These are phyloP conservation scores for Fusarium irregulare DNA, from an alignment of 2,329 filamentous ascomycete species.

Conservation along the genomic window DNA sequence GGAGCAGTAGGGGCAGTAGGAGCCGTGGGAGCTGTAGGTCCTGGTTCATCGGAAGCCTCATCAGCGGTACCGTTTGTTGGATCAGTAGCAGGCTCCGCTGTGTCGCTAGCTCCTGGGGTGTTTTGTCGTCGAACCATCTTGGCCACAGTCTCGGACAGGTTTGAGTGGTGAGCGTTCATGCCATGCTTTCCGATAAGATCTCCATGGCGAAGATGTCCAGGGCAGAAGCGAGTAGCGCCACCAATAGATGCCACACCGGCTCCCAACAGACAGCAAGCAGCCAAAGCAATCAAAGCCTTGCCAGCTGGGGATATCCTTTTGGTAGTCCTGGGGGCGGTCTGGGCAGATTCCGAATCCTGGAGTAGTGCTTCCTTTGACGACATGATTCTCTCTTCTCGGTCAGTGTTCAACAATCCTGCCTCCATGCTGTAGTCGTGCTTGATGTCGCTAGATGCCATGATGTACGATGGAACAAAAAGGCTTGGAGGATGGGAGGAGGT, in stretches of 20 bases:
- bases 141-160: constrained; percentile 59
- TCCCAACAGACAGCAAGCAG: constrained; percentile 42
- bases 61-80: constrained; percentile 8
- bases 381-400: constrained; percentile 47
- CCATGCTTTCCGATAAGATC: constrained; percentile 37
- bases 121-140: constrained; percentile 72
- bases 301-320: constrained; percentile 39
- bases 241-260: constrained; percentile 42
- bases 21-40: constrained; percentile 9
- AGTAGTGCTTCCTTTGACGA: constrained; percentile 43
- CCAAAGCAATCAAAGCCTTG: constrained; percentile 42
- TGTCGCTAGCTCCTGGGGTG: constrained; percentile 42
- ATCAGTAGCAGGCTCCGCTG: constrained; percentile 11
- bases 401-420: constrained; percentile 46
- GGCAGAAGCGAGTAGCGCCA: constrained; percentile 41
- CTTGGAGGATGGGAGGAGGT: constrained; percentile 25
- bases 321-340: constrained; percentile 21
- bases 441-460: constrained; percentile 37
- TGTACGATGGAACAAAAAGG: constrained; percentile 18
- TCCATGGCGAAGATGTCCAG: constrained; percentile 43
- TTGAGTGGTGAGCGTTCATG: constrained; percentile 39
- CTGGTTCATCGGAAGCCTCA: constrained; percentile 15
- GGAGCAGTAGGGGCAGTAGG: constrained; percentile 2
- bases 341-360: constrained; percentile 43
- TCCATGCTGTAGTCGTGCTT: constrained; percentile 48